Evolutionary conservation across 768 basidiomycete species (phyloP), one percentile per base, ranked within the genome.

Genomic region (Macrolepiota fuliginosa): DNA sequence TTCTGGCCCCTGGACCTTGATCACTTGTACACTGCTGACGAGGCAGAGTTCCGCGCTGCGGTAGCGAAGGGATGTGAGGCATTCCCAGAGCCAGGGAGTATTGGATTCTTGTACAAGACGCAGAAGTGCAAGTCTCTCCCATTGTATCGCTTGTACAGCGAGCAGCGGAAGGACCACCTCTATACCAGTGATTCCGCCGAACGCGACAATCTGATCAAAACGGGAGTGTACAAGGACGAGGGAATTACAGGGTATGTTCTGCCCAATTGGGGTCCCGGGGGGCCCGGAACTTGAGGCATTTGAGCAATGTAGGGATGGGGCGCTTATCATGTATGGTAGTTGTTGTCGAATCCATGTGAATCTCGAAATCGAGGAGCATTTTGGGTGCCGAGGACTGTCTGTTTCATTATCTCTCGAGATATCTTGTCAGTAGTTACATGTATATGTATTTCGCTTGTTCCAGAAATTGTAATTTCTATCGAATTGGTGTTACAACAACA

Each of bases 121-220:
- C 49, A 17, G 24, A 15, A 35, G 11, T 36, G 39, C 17, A 11
- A 13, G 22, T 39, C 52, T 15, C 17, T 54, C 12, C 59, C 59
- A 13, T 51, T 54, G 15, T 61, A 40, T 42, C 37, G 59, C n/a
- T 22, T 54, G 24, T 61, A 46, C 27, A 61, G 29, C 59, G 15
- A 7, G n/a, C 5, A 32, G 17, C 22, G 15, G 13, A 25, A 55
- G 35, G 46, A 36, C 45, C 45, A 47, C 15, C 49, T 50, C 32
- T 49, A 39, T 29, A 58, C 46, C 45, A 50, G 29, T 3, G 40
- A 61, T 25, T 12, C 11, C 6, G 22, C 35, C 24, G 59, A 61
- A 36, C 50, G 37, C 29, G 37, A 61, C n/a, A 54, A 29, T 49
- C 19, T 32, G 46, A 58, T 37, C 25, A 58, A 49, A n/a, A 37